A percentile compares a stretch with the other conserved stretches of the same genome.
Conservation (phyloP, 139 green algal species). For the Spirogloea muscicola region DNA sequence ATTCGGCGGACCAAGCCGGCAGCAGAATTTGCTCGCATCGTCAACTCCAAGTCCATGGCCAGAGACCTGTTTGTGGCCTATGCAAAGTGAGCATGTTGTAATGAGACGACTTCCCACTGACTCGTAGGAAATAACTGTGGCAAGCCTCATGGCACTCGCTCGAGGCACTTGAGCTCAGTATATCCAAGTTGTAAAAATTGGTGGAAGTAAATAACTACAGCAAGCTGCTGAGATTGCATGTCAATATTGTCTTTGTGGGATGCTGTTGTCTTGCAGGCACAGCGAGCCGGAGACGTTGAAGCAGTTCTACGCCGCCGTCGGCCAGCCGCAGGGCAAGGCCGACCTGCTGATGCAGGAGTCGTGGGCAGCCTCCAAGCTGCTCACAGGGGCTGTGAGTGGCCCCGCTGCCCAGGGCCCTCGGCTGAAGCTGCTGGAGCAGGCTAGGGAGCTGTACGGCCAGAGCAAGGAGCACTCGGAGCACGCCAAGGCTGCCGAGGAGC, state of each 20-base stretch:
- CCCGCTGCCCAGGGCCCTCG: conserved; percentile 4
- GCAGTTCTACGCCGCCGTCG: conserved; percentile 22
- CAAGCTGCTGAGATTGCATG: no score
- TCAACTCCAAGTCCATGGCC: conserved; percentile 29
- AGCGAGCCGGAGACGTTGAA: conserved; percentile 32
- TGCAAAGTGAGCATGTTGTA: conserved; percentile 20
- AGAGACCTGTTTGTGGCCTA: conserved; percentile 42
- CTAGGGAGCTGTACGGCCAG: conserved; percentile 36
- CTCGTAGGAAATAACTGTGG: no score
- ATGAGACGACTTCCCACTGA: not conserved
- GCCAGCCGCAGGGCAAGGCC: conserved; percentile 9
- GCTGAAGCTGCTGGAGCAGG: conserved; percentile 39
- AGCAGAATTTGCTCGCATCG: conserved; percentile 25
- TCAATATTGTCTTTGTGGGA: no score
- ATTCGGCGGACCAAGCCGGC: conserved; percentile 19
- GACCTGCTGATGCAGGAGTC: not conserved
- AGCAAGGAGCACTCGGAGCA: conserved; percentile 38
- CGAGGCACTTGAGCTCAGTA: no score
- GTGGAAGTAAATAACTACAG: no score
- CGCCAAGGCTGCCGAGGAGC: conserved; percentile 16
- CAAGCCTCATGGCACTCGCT: no score
- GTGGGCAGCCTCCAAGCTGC: not conserved
- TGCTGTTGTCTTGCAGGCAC: no score
- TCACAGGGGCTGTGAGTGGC: not conserved
- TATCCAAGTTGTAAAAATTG: no score